Conservation (phyloP, 2,329 filamentous ascomycete genomes). For the Neopestalotiopsis sp. region DNA sequence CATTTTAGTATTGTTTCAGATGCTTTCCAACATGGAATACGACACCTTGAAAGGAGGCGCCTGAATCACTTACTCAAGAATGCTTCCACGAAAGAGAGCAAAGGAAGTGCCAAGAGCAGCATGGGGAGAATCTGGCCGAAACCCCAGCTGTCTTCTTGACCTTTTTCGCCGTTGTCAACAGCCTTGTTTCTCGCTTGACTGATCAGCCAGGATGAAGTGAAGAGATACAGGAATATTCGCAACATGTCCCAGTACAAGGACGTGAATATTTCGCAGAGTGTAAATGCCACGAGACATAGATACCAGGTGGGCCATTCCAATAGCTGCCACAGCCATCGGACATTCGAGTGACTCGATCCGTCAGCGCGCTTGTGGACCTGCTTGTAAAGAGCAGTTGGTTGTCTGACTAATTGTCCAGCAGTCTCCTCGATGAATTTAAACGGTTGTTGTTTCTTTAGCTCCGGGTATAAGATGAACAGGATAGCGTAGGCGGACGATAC, state of each 20-base stretch:
- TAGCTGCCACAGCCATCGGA: slow-evolving; percentile 12
- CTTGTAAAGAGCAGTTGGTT: background rate
- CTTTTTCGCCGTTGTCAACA: background rate
- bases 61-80: background rate
- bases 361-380: background rate
- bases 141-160: slow-evolving; percentile 11
- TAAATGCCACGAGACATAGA: background rate
- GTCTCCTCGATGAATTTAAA: no score
- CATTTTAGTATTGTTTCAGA: no score
- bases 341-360: background rate
- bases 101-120: slow-evolving; percentile 20
- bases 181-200: background rate
- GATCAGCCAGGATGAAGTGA: background rate
- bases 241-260: background rate
- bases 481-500: background rate
- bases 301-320: background rate
- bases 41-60: no score
- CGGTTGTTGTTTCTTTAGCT: no score
- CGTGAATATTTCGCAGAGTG: background rate
- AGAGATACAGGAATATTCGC: background rate
- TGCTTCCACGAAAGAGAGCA: slow-evolving; percentile 16
- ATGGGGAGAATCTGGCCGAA: slow-evolving; percentile 22
- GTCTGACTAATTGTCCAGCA: background rate
- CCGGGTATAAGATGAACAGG: no score
- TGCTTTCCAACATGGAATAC: no score